Conservation (phyloP, 805 yeast species). For the Metschnikowia colocasiae region DNA sequence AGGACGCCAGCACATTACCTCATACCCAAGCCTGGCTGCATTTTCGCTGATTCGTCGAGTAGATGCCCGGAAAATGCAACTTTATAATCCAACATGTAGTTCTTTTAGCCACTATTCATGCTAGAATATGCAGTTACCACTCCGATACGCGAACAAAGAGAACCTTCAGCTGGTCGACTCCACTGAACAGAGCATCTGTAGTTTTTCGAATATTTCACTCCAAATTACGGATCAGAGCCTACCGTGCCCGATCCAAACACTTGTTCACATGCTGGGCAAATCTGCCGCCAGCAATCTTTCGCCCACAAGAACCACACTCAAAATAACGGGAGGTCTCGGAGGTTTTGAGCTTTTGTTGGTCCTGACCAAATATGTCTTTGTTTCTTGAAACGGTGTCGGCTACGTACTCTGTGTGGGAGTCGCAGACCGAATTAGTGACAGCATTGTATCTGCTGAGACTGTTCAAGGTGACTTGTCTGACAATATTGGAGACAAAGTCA, state of each 20-base stretch:
- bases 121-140: not conserved
- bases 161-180: not conserved
- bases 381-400: conserved; percentile 2
- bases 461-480: conserved; percentile 25
- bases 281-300: conserved; percentile 86
- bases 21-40: not conserved
- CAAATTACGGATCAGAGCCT: not conserved
- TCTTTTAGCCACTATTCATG: not conserved
- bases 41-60: not conserved
- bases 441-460: conserved; percentile 9
- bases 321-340: conserved; percentile 58
- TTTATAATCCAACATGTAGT: no score
- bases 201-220: not conserved
- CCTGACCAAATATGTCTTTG: conserved; percentile 50
- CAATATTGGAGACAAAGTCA: conserved; percentile 32
- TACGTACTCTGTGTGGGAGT: not conserved
- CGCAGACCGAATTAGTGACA: conserved; percentile 1
- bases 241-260: conserved; percentile 70
- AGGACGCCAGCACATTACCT: no score
- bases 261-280: conserved; percentile 92
- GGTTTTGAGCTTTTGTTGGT: conserved; percentile 38
- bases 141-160: not conserved
- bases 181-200: not conserved
- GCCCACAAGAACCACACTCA: conserved; percentile 72
- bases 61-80: not conserved